Percentiles rank a stretch among this genome's conserved stretches.
Evolutionary conservation across 78 protist genomes (phyloP).

Genomic region (Guillardia theta): DNA sequence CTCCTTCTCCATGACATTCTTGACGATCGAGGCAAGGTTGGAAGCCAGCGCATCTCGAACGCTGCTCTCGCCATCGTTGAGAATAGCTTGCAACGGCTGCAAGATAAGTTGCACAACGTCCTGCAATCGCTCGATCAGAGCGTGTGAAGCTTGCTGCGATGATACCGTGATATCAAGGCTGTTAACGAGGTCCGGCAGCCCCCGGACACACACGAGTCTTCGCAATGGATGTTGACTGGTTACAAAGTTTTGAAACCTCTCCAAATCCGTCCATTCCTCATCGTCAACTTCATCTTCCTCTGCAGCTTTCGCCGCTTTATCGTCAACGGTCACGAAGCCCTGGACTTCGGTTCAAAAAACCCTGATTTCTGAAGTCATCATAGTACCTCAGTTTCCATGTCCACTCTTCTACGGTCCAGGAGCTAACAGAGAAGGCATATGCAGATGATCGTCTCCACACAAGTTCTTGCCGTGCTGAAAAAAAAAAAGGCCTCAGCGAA

Average conservation of each 20-base stretch:
- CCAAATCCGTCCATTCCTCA: constrained; percentile 1
- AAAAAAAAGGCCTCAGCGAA: too few relatives aligned
- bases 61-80: neutral
- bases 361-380: too few relatives aligned
- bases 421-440: too few relatives aligned
- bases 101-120: neutral
- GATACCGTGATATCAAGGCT: too few relatives aligned
- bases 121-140: neutral
- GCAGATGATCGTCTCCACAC: too few relatives aligned
- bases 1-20: neutral
- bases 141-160: too few relatives aligned
- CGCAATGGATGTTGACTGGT: constrained; percentile 7
- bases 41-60: constrained; percentile 19
- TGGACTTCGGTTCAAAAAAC: too few relatives aligned
- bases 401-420: too few relatives aligned
- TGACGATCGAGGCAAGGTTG: neutral
- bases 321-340: neutral
- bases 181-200: neutral
- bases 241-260: constrained; percentile 7
- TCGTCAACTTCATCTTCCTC: neutral
- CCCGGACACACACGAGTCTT: neutral
- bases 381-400: too few relatives aligned
- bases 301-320: neutral
- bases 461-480: too few relatives aligned
- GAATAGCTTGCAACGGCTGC: neutral